Base-by-base conservation (phyloP, 2,329 filamentous ascomycete genomes). In the Cordyceps cicadae region DNA sequence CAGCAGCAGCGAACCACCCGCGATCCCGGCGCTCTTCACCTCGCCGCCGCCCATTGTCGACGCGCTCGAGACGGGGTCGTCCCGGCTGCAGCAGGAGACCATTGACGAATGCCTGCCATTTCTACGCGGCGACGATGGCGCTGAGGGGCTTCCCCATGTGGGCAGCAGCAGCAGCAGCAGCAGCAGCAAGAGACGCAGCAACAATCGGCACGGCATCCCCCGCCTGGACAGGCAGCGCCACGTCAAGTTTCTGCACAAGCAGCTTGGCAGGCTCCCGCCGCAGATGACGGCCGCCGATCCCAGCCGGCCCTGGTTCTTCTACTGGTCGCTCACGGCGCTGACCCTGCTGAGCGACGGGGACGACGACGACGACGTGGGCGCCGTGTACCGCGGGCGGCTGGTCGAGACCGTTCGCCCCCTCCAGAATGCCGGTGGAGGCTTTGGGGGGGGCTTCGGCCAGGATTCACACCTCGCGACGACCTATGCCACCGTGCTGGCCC, bases 381-480 rank as follows among this genome's bases (percentile, higher is more conserved):
- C 84, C 45, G 34, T 14, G 34, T 93, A 90, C 72, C 83, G 87
- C 60, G 77, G 88, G 65, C 80, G 82, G 75, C 84, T 93, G 62
- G 77, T 89, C 55, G 82, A 86, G 63, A 97, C 92, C 7, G 87
- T 94, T 55, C 81, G 80, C 53, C 85, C 90, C 50, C 87, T 93
- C 75, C 94, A 97, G 75, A 95, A 97, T 72, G 73, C 79, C 24
- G 80, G 80, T 17, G 94, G 94, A 55, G 94, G 94, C 2, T 96
- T 96, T 72, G 94, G 92, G 57, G 94, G 93, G 64, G 92, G 94
- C n/a, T 88, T 92, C 72, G 92, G 93, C 32, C 94, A 97, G 71
- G 81, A 84, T 66, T 92, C 90, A 58, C 94, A 99, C 74, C 82
- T 94, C 66, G 94, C 94, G 61, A 88, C 90, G 52, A 91, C 89